Percentiles rank a stretch among this genome's conserved stretches.
phyloP scores from a whole-genome alignment of 1,284 basidiomycete species.

The Sporisorium sorghi region DNA sequence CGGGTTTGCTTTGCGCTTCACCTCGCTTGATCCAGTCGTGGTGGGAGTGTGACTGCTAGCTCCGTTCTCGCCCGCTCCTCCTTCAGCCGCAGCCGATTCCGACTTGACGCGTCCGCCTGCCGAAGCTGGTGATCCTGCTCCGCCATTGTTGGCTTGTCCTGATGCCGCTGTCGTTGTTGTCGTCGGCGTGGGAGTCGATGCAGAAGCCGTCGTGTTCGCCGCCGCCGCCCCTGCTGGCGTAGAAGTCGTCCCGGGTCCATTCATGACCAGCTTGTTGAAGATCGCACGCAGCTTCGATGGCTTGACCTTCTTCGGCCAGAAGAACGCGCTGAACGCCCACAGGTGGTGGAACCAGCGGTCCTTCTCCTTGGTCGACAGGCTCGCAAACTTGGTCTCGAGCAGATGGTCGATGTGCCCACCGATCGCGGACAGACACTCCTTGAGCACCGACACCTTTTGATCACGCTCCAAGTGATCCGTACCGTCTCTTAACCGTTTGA shows the following conservation, averaged over 20 bases:
- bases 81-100: conserved; percentile 21
- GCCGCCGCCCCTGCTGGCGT: conserved; percentile 13
- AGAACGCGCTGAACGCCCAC: conserved; percentile 86
- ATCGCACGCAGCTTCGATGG: conserved; percentile 61
- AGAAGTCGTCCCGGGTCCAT: conserved; percentile 25
- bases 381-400: conserved; percentile 76
- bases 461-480: conserved; percentile 92
- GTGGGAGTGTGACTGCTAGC: conserved; percentile 9
- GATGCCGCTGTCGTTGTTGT: conserved; percentile 10
- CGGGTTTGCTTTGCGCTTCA: conserved; percentile 46
- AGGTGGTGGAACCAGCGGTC: conserved; percentile 91
- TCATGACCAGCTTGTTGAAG: conserved; percentile 61
- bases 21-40: conserved; percentile 13
- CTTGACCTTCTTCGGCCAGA: conserved; percentile 88
- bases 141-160: conserved; percentile 9
- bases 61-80: conserved; percentile 25
- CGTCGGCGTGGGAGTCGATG: too few relatives aligned
- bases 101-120: conserved; percentile 23
- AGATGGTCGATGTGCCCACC: conserved; percentile 90
- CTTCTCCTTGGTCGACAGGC: conserved; percentile 79
- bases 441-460: conserved; percentile 93
- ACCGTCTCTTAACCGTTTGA: conserved; percentile 90
- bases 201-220: conserved; percentile 8
- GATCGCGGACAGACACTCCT: conserved; percentile 93
- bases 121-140: conserved; percentile 20